Evolutionary conservation across 1,284 basidiomycete species (phyloP).

Genomic region (Leccinum subrobustum): DNA sequence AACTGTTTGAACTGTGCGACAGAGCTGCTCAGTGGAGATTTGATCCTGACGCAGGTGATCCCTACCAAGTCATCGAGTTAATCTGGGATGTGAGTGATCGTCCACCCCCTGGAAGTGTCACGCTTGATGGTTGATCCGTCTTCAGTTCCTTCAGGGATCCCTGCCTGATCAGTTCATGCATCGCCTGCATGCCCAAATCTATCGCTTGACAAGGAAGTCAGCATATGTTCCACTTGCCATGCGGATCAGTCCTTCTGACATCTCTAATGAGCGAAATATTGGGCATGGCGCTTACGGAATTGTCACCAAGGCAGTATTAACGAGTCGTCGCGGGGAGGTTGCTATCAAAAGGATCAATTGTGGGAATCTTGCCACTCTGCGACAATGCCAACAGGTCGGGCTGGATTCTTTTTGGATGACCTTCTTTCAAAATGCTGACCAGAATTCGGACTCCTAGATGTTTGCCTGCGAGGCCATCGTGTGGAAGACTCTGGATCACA

Average conservation of each 20-base stretch:
- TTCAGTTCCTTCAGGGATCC: constrained; percentile 16
- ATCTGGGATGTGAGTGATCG: constrained; percentile 24
- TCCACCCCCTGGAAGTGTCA: neutral
- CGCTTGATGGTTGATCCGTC: neutral
- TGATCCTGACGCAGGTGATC: constrained; percentile 5
- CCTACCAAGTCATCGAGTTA: constrained; percentile 22
- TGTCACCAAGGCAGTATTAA: constrained; percentile 10
- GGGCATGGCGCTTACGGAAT: constrained; percentile 9
- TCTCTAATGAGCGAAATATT: neutral
- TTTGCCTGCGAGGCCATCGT: constrained; percentile 33
- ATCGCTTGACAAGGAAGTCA: constrained; percentile 32
- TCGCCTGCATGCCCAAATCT: constrained; percentile 23
- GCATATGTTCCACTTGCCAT: constrained; percentile 23
- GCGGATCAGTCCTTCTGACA: constrained; percentile 9
- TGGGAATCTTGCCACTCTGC: neutral
- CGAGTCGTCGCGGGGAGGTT: constrained; percentile 4
- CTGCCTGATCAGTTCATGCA: constrained; percentile 1
- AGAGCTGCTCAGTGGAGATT: neutral
- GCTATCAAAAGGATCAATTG: constrained; percentile 23
- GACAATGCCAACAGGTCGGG: constrained; percentile 17
- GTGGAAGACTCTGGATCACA: constrained; percentile 28
- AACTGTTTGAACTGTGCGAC: constrained; percentile 16
- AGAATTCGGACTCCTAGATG: constrained; percentile 14
- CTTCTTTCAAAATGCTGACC: neutral
- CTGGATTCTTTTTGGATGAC: neutral